Conservation (phyloP, 1,284 basidiomycete genomes). For the Filobasidium uniguttulatum region DNA sequence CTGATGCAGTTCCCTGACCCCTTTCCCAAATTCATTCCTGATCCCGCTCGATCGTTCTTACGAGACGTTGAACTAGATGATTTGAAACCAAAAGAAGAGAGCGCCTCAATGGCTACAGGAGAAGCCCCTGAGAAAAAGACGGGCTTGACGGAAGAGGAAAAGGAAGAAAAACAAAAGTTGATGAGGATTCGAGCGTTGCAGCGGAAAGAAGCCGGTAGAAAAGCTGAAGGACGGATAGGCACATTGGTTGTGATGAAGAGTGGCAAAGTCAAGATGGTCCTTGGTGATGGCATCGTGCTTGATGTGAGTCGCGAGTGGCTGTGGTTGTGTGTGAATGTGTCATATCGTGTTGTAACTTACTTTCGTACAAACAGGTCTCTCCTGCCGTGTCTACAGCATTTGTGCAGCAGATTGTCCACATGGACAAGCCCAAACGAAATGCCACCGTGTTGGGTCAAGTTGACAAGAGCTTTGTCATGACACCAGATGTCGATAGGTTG, state of each 20-base stretch:
- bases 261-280: conserved; percentile 72
- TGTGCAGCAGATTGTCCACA: conserved; percentile 64
- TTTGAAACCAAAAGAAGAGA: conserved; percentile 20
- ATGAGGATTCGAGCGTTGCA: conserved; percentile 22
- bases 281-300: conserved; percentile 62
- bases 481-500: conserved; percentile 68
- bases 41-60: conserved; percentile 14
- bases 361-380: conserved; percentile 46
- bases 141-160: conserved; percentile 25
- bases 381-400: conserved; percentile 77
- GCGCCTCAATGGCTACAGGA: conserved; percentile 10
- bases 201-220: conserved; percentile 30
- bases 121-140: conserved; percentile 15
- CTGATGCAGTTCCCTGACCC: conserved; percentile 87
- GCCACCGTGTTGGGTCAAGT: conserved; percentile 70
- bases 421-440: conserved; percentile 45
- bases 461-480: conserved; percentile 68
- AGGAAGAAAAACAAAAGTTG: conserved; percentile 12
- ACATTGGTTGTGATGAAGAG: conserved; percentile 67
- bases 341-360: neutral
- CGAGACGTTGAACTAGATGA: conserved; percentile 19
- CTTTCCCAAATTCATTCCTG: conserved; percentile 57
- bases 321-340: neutral
- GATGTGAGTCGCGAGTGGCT: conserved; percentile 46
- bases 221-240: conserved; percentile 64